phyloP scores from a whole-genome alignment of 192 early-diverging fungal species.

The Coemansia javaensis region DNA sequence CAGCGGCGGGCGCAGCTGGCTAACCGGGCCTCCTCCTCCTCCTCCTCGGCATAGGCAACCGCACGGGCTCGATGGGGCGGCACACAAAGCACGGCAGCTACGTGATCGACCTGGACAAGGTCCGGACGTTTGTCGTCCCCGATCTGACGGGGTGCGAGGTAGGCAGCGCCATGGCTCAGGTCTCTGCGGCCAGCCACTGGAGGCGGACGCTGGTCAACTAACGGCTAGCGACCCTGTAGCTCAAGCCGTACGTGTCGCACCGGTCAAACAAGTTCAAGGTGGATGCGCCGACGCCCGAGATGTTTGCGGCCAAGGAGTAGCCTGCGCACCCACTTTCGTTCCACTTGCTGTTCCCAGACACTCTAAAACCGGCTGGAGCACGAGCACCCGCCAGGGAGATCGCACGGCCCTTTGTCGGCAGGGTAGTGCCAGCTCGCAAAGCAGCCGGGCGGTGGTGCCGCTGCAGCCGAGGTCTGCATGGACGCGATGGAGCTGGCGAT shows the following conservation, averaged over 20 bases:
- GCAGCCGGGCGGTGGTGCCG: no score
- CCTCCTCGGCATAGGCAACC: slow-evolving; percentile 16
- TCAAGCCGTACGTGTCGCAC: slow-evolving; percentile 48
- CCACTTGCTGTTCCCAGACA: no score
- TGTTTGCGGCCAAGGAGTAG: slow-evolving; percentile 10
- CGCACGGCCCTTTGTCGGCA: no score
- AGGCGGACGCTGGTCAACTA: neutral
- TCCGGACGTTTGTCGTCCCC: slow-evolving; percentile 51
- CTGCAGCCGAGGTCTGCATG: no score
- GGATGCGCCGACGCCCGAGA: slow-evolving; percentile 20
- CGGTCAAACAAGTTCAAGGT: slow-evolving; percentile 38
- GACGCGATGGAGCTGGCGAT: no score
- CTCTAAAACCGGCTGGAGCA: no score
- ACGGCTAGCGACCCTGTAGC: slow-evolving; percentile 8
- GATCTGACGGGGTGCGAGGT: slow-evolving; percentile 39
- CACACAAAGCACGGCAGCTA: slow-evolving; percentile 51
- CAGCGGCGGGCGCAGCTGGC: neutral
- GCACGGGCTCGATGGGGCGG: slow-evolving; percentile 50
- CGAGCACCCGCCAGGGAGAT: no score
- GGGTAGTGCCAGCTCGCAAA: no score
- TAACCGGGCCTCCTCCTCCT: no score
- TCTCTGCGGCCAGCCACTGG: neutral
- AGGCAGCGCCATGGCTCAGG: neutral
- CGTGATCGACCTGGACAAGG: slow-evolving; percentile 36
- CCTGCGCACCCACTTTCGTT: no score